Percentiles rank a stretch among this genome's conserved stretches.
These are phyloP conservation scores for Citrullus mucosospermus DNA, from an alignment of 306 rosid genomes.

Conservation along the genomic window DNA sequence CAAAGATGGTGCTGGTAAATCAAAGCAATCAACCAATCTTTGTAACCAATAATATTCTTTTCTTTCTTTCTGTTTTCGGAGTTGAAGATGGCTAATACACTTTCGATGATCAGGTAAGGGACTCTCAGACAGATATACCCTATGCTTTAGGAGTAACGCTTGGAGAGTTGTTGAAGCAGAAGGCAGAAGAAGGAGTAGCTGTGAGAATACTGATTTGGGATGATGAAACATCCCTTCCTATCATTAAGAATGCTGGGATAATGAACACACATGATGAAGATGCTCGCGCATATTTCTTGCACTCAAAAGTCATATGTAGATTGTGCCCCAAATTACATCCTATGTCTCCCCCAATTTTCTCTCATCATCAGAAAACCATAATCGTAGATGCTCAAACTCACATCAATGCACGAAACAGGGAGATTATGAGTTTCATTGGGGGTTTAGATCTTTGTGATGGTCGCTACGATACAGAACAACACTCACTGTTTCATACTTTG, in stretches of 20 bases:
- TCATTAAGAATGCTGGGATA: slow-evolving; percentile 66
- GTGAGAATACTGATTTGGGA: slow-evolving; percentile 90
- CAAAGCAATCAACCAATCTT: not conserved
- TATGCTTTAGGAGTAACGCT: slow-evolving; percentile 68
- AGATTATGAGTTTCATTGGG: slow-evolving; percentile 72
- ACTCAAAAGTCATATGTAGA: slow-evolving; percentile 68
- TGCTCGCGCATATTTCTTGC: slow-evolving; percentile 52
- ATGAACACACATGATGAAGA: slow-evolving; percentile 87
- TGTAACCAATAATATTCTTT: not conserved
- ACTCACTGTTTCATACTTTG: slow-evolving; percentile 65
- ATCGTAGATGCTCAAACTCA: slow-evolving; percentile 41
- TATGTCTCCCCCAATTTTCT: slow-evolving; percentile 58
- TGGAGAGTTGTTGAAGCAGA: slow-evolving; percentile 69
- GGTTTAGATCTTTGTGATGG: slow-evolving; percentile 87
- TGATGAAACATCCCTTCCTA: slow-evolving; percentile 76
- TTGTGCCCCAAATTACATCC: slow-evolving; percentile 62
- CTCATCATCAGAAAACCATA: slow-evolving; percentile 88
- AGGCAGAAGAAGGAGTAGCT: slow-evolving; percentile 90
- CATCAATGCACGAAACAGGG: slow-evolving; percentile 33
- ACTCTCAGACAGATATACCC: slow-evolving; percentile 56
- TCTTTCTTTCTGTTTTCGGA: not conserved
- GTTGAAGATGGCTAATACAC: not conserved
- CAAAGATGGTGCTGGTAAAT: slow-evolving; percentile 63
- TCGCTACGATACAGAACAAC: slow-evolving; percentile 75
- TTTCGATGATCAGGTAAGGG: slow-evolving; percentile 57